A percentile compares a stretch with the other conserved stretches of the same genome.
phyloP scores from a whole-genome alignment of 495 filamentous ascomycete genomes.

The Trichocladium antarcticum region DNA sequence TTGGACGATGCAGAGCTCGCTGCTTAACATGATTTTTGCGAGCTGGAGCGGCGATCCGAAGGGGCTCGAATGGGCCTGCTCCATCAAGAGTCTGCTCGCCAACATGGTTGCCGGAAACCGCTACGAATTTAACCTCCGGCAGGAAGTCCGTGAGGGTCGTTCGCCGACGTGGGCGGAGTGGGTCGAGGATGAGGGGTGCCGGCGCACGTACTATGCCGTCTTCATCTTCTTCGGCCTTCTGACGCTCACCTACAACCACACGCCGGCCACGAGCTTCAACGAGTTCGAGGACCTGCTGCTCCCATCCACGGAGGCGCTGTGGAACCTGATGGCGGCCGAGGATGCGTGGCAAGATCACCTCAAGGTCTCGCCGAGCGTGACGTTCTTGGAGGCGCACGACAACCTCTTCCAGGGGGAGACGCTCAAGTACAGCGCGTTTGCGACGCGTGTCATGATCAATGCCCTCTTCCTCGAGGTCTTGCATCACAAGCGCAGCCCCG shows the following conservation, averaged over 20 bases:
- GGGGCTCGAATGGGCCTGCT: conserved; percentile 96
- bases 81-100: conserved; percentile 91
- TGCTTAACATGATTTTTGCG: conserved; percentile 98
- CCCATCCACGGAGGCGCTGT: conserved; percentile 86
- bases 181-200: conserved; percentile 94
- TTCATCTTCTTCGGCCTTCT: conserved; percentile 98
- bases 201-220: conserved; percentile 96
- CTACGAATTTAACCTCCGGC: conserved; percentile 87
- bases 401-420: conserved; percentile 88
- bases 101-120: conserved; percentile 98
- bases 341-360: conserved; percentile 77
- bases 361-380: conserved; percentile 56
- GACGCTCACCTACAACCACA: conserved; percentile 95
- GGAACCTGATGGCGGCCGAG: conserved; percentile 75
- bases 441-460: conserved; percentile 97
- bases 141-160: conserved; percentile 71
- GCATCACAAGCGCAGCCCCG: conserved; percentile 95
- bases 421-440: conserved; percentile 91
- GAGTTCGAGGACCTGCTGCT: conserved; percentile 90
- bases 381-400: conserved; percentile 88
- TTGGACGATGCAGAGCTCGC: conserved; percentile 92
- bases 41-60: conserved; percentile 99
- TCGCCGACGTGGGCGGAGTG: conserved; percentile 76
- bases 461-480: conserved; percentile 96
- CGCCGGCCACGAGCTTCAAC: conserved; percentile 90